Base-by-base conservation (phyloP, 2,329 filamentous ascomycete genomes). In the Pseudomassariella vexata region DNA sequence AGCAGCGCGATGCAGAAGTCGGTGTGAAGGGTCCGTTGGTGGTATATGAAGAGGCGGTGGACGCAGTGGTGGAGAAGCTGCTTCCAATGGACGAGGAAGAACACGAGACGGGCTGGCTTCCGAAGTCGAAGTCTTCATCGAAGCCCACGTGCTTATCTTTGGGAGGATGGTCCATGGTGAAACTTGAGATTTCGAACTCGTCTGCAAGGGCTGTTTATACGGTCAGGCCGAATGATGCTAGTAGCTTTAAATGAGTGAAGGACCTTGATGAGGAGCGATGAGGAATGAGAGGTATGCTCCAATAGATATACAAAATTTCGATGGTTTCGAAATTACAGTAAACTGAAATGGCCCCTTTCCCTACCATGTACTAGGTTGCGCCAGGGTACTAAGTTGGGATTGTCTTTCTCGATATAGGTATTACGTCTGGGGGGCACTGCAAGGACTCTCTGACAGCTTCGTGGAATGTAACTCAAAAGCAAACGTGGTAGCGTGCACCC, bases 91-190 rank as follows among this genome's bases (percentile, higher is more conserved):
- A 48, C n/a, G n/a, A n/a, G 5, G 50, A 50, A 28, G 50, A 50
- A 28, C 43, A 31, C 31, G 44, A 47, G 16, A 39, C 40, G 17
- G 45, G 5, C 11, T 49, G 47, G 20, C 28, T 34, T 25, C 41
- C 38, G 19, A 54, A 48, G 27, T 36, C 32, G 32, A 52, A 50
- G 6, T 46, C 44, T 12, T 48, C 45, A 27, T 46, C 44, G n/a
- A 30, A 44, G 35, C 59, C 55, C 52, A 67, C 53, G 55, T 63
- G 43, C 54, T 48, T 39, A 17, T 47, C 38, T 16, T 42, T n/a
- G 24, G 36, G 28, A 28, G 23, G 20, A 10, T 19, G 30, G 15
- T 32, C 34, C 46, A 51, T 53, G 35, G 27, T 45, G 25, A 34
- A 40, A 41, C 33, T 29, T n/a, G n/a, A n/a, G n/a, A n/a, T n/a